These are phyloP conservation scores for Xylogone sp. DNA, from an alignment of 2,329 filamentous ascomycete species.

Conservation along the genomic window DNA sequence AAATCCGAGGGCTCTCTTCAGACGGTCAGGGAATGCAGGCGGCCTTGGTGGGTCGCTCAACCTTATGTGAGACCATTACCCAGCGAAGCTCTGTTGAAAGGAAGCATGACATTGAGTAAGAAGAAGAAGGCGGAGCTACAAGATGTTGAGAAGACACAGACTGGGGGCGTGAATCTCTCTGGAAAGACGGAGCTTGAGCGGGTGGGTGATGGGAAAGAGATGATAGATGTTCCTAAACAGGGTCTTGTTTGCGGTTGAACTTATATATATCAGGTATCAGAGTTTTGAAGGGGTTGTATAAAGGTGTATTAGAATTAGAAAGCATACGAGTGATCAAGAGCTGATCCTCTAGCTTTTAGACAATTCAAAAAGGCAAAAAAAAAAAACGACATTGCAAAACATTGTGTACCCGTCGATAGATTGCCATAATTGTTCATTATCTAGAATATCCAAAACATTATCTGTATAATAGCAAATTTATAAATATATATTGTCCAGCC, in stretches of 20 bases:
- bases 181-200: slow-evolving; percentile 11
- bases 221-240: slow-evolving; percentile 21
- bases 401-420: too few species aligned
- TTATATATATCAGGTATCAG: neutral
- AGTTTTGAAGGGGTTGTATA: too few species aligned
- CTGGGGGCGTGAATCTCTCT: slow-evolving; percentile 1
- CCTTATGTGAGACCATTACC: slow-evolving; percentile 83
- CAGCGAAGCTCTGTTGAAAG: slow-evolving; percentile 80
- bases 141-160: slow-evolving; percentile 28
- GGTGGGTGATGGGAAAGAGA: slow-evolving; percentile 7
- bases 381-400: too few species aligned
- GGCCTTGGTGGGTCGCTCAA: slow-evolving; percentile 89
- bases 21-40: slow-evolving; percentile 67
- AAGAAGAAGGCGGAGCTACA: slow-evolving; percentile 52
- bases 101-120: slow-evolving; percentile 70
- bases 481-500: too few species aligned
- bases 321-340: neutral
- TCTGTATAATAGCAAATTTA: too few species aligned
- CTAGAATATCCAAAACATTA: too few species aligned
- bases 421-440: too few species aligned
- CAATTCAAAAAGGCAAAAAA: neutral
- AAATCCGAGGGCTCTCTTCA: slow-evolving; percentile 56
- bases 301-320: too few species aligned
- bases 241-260: slow-evolving; percentile 20
- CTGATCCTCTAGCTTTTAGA: neutral